A percentile compares a stretch with the other conserved stretches of the same genome.
Conservation (phyloP, 2,329 filamentous ascomycete species). For the Pseudogymnoascus sp. region DNA sequence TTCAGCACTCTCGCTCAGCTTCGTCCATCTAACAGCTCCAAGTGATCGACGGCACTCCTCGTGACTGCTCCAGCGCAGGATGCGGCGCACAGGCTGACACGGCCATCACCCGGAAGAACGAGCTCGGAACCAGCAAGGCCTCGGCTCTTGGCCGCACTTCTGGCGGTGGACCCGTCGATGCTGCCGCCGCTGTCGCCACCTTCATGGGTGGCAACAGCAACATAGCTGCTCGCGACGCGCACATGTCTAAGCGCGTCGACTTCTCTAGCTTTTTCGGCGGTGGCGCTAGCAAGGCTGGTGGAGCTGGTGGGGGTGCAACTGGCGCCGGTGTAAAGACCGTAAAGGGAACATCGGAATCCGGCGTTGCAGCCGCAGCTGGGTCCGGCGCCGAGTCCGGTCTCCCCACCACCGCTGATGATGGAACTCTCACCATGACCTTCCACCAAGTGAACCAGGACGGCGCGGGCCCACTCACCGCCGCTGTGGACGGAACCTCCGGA, state of each 20-base stretch:
- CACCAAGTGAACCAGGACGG: constrained; percentile 67
- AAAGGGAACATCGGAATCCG: constrained; percentile 38
- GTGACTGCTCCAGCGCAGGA: constrained; percentile 52
- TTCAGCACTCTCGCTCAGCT: constrained; percentile 2
- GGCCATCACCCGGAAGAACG: constrained; percentile 56
- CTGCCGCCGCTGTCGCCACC: constrained; percentile 45
- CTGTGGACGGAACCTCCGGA: constrained; percentile 54
- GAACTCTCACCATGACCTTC: constrained; percentile 55
- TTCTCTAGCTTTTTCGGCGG: constrained; percentile 18
- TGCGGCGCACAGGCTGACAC: constrained; percentile 63
- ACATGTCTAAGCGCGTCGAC: constrained; percentile 50
- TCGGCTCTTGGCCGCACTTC: constrained; percentile 56
- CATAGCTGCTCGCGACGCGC: constrained; percentile 62
- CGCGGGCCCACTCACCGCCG: constrained; percentile 53
- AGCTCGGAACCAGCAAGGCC: constrained; percentile 47
- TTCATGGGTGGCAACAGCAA: constrained; percentile 50
- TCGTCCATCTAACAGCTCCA: constrained; percentile 16
- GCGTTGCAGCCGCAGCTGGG: constrained; percentile 45
- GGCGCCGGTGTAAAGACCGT: constrained; percentile 46
- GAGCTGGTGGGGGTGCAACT: constrained; percentile 34
- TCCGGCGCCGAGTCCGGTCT: constrained; percentile 45
- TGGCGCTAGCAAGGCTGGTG: constrained; percentile 28
- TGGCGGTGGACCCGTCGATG: constrained; percentile 50
- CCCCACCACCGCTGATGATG: constrained; percentile 53
- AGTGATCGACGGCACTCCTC: constrained; percentile 58